Conservation (phyloP, 2,329 filamentous ascomycete species). For the Diaporthe destruens region DNA sequence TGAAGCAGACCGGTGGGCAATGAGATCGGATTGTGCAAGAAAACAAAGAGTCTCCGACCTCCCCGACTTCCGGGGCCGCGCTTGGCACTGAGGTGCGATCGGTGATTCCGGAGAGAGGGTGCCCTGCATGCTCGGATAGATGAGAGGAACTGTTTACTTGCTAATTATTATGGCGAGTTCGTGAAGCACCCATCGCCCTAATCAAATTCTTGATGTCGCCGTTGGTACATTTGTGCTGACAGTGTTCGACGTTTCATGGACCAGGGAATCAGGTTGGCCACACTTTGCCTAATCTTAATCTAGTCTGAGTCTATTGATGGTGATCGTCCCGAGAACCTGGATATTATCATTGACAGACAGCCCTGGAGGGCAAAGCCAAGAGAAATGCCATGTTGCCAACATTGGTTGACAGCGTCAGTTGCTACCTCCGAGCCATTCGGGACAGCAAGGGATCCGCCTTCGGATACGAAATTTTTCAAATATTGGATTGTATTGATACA, state of each 20-base stretch:
- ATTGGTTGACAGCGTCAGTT: neutral
- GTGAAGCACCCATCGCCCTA: neutral
- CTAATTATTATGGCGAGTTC: too few relatives aligned
- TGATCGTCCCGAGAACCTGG: neutral
- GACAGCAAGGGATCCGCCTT: too few relatives aligned
- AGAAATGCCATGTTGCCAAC: too few relatives aligned
- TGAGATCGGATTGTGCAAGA: neutral
- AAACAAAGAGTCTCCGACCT: neutral
- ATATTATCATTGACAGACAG: neutral
- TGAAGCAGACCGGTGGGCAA: neutral
- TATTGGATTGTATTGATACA: neutral
- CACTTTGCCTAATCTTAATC: too few relatives aligned
- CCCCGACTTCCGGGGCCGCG: too few relatives aligned
- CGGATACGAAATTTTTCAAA: too few relatives aligned
- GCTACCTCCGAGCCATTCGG: neutral
- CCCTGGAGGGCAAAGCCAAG: neutral
- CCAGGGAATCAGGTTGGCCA: neutral
- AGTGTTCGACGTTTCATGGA: neutral
- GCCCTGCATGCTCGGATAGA: too few relatives aligned
- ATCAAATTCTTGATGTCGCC: neutral
- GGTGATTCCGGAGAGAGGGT: neutral
- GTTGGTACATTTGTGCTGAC: too few relatives aligned
- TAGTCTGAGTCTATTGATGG: neutral
- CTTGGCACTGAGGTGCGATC: neutral
- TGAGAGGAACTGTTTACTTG: neutral